These are phyloP conservation scores for Nasturtium officinale DNA, from an alignment of 345 rosid species.

Conservation along the genomic window DNA sequence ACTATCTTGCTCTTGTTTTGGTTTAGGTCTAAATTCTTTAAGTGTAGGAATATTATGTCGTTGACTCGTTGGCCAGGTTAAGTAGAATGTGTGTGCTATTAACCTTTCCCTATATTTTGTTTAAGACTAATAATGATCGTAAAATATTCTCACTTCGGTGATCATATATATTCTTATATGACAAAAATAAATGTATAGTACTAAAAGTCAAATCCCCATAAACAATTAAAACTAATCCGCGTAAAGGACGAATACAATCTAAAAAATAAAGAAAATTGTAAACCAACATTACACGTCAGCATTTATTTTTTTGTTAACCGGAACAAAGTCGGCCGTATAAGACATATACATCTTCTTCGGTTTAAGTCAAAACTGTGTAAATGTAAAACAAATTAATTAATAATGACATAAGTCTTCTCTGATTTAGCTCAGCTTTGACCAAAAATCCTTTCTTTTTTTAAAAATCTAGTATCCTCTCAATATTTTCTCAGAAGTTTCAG, in stretches of 20 bases:
- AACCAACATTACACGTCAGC: conserved; percentile 14
- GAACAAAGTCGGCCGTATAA: conserved; percentile 27
- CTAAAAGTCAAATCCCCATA: conserved; percentile 37
- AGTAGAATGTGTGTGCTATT: too few relatives aligned
- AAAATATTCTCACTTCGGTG: too few relatives aligned
- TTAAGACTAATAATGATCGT: too few relatives aligned
- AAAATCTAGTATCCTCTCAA: too few relatives aligned
- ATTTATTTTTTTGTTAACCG: conserved; percentile 20
- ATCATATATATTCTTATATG: too few relatives aligned
- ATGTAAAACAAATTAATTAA: not conserved
- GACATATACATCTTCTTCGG: conserved; percentile 30
- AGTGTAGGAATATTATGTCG: too few relatives aligned
- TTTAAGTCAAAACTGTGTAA: conserved; percentile 21
- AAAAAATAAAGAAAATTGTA: not conserved
- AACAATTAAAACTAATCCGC: conserved; percentile 24
- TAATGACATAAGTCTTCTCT: conserved; percentile 23
- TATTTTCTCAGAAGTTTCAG: conserved; percentile 34
- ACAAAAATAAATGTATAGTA: too few relatives aligned
- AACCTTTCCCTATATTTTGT: too few relatives aligned
- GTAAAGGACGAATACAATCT: conserved; percentile 8
- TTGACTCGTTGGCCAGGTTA: too few relatives aligned
- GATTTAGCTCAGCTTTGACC: conserved; percentile 37
- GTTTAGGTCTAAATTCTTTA: too few relatives aligned
- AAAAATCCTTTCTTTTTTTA: too few relatives aligned
- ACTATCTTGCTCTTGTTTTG: too few relatives aligned